phyloP scores from a whole-genome alignment of 306 rosid species.

The Lupinus albus region DNA sequence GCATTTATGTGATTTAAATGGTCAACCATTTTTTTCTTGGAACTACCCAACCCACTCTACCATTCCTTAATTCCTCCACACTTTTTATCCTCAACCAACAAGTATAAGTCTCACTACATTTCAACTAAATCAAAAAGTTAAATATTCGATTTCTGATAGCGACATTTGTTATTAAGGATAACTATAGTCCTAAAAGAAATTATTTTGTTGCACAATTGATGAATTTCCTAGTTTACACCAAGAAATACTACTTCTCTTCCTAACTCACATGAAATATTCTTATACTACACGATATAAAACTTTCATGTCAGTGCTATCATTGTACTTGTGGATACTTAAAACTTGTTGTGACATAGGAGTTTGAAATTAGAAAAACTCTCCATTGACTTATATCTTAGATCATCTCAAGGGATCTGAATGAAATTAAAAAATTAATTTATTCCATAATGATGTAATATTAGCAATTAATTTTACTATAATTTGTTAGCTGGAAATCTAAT shows the following conservation, averaged over 20 bases:
- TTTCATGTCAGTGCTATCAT: slow-evolving; percentile 46
- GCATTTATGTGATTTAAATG: slow-evolving; percentile 88
- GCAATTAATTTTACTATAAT: background rate
- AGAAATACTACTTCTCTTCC: slow-evolving; percentile 40
- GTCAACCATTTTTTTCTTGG: slow-evolving; percentile 58
- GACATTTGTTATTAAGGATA: too few relatives aligned
- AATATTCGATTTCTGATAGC: too few relatives aligned
- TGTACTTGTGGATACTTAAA: slow-evolving; percentile 36
- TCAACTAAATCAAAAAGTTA: too few relatives aligned
- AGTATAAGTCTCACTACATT: too few relatives aligned
- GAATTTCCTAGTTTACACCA: too few relatives aligned
- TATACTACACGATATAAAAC: slow-evolving; percentile 41
- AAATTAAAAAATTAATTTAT: slow-evolving; percentile 21
- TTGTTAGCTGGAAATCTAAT: slow-evolving; percentile 3
- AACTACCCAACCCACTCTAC: slow-evolving; percentile 81
- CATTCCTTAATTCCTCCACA: too few relatives aligned
- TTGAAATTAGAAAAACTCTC: slow-evolving; percentile 17
- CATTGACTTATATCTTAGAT: slow-evolving; percentile 26
- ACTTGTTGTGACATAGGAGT: slow-evolving; percentile 26
- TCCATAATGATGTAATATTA: background rate
- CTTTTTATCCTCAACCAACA: too few relatives aligned
- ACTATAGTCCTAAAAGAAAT: too few relatives aligned
- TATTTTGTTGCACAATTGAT: too few relatives aligned
- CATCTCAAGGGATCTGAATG: slow-evolving; percentile 35
- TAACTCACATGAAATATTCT: slow-evolving; percentile 40